A percentile compares a stretch with the other conserved stretches of the same genome.
phyloP scores from a whole-genome alignment of 108 stramenopile genomes.

The Conticribra guillardii region DNA sequence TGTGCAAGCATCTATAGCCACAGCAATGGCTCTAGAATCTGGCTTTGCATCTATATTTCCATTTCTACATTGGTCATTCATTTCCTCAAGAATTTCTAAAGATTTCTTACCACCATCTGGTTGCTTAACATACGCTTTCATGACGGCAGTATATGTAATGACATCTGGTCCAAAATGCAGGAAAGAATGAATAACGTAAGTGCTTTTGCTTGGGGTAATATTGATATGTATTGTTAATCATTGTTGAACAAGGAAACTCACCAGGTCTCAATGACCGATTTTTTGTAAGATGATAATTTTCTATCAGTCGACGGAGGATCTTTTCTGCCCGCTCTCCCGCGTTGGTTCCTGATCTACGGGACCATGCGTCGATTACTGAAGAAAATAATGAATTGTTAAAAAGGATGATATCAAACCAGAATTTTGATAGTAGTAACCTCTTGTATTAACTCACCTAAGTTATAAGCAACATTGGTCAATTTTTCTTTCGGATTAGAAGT shows the following conservation, averaged over 20 bases:
- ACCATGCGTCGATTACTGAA: constrained; percentile 53
- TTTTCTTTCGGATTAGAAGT: constrained; percentile 20
- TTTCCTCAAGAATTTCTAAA: constrained; percentile 37
- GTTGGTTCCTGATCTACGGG: constrained; percentile 36
- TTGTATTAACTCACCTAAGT: constrained; percentile 24
- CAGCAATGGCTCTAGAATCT: constrained; percentile 35
- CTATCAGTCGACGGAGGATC: constrained; percentile 35
- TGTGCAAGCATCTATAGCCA: constrained; percentile 48
- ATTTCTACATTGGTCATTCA: constrained; percentile 36
- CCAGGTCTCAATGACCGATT: constrained; percentile 31
- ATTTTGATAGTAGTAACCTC: neutral
- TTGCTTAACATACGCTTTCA: constrained; percentile 43
- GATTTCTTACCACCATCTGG: constrained; percentile 44
- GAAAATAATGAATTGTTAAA: neutral
- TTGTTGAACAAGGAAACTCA: constrained; percentile 1
- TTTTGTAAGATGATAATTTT: constrained; percentile 27
- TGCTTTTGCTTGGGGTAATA: too few relatives aligned
- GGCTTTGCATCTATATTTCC: constrained; percentile 42
- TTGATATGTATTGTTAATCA: too few relatives aligned
- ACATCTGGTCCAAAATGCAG: constrained; percentile 11
- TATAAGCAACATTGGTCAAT: constrained; percentile 37
- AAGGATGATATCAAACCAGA: neutral
- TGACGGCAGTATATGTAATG: constrained; percentile 48
- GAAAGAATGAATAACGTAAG: too few relatives aligned
- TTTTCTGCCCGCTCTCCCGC: constrained; percentile 39